Conservation (phyloP, 169 alveolate species). For the Plasmodium gonderi region DNA sequence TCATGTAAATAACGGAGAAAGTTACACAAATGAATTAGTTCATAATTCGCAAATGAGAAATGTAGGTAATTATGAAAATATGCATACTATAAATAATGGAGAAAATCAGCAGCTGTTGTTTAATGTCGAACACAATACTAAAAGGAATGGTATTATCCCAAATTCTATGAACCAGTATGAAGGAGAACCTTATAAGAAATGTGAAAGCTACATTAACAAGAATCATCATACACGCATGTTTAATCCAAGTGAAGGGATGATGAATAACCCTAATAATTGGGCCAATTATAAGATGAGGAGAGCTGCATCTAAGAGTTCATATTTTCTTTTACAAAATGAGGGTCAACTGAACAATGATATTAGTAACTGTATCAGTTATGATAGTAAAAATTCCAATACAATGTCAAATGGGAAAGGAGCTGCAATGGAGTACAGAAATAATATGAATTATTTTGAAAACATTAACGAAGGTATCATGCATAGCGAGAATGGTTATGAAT, state of each 20-base stretch:
- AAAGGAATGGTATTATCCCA: neutral
- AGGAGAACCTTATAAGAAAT: neutral
- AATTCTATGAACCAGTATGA: neutral
- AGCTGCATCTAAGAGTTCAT: neutral
- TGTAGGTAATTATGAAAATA: neutral
- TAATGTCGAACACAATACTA: neutral
- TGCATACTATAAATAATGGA: neutral
- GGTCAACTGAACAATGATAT: neutral
- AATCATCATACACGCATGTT: neutral
- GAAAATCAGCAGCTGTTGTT: neutral
- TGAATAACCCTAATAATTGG: neutral
- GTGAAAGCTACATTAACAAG: neutral
- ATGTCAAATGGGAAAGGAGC: neutral
- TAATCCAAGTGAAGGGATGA: neutral
- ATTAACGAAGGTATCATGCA: neutral
- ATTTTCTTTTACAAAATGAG: neutral
- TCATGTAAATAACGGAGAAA: constrained; percentile 8
- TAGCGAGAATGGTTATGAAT: no score
- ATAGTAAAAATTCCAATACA: neutral
- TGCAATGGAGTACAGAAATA: neutral
- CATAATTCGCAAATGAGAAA: neutral
- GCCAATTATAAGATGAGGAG: neutral
- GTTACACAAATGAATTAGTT: constrained; percentile 18
- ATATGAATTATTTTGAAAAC: neutral
- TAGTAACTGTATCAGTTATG: neutral